These are phyloP conservation scores for Kalmanozyma brasiliensis DNA, from an alignment of 1,284 basidiomycete genomes.

Conservation along the genomic window DNA sequence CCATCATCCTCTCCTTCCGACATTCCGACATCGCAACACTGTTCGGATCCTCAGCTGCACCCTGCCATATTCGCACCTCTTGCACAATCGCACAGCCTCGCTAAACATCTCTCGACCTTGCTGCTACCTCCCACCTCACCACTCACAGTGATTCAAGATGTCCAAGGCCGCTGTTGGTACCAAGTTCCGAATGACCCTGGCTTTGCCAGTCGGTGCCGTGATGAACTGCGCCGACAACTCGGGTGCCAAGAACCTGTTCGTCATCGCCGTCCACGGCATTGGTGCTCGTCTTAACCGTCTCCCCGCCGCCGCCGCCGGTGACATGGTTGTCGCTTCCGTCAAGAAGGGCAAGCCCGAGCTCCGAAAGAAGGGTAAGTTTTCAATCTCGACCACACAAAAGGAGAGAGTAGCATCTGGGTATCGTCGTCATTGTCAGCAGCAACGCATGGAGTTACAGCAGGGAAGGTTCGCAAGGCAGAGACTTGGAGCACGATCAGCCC, in stretches of 20 bases:
- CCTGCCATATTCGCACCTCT: background rate
- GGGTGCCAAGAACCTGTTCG: conserved; percentile 92
- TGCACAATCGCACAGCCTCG: conserved; percentile 1
- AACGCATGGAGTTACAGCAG: background rate
- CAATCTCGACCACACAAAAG: background rate
- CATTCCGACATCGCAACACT: background rate
- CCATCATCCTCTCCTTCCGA: background rate
- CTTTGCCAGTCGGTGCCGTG: conserved; percentile 95
- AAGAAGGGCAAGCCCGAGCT: conserved; percentile 99
- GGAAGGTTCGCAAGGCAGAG: no score
- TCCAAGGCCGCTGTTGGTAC: conserved; percentile 76
- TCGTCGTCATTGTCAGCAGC: conserved; percentile 7
- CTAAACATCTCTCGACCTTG: conserved; percentile 11
- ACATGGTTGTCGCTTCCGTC: conserved; percentile 98
- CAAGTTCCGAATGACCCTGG: conserved; percentile 84
- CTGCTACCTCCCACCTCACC: background rate
- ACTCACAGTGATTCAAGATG: conserved; percentile 56
- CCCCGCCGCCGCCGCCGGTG: conserved; percentile 96
- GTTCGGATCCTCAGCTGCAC: conserved; percentile 16
- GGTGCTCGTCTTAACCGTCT: conserved; percentile 97
- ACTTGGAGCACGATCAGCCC: no score
- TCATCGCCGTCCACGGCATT: conserved; percentile 91
- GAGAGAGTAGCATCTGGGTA: background rate
- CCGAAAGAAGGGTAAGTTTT: conserved; percentile 92
- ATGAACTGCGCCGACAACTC: conserved; percentile 99